Base-by-base conservation (phyloP, 805 yeast species). In the Metschnikowia matae region DNA sequence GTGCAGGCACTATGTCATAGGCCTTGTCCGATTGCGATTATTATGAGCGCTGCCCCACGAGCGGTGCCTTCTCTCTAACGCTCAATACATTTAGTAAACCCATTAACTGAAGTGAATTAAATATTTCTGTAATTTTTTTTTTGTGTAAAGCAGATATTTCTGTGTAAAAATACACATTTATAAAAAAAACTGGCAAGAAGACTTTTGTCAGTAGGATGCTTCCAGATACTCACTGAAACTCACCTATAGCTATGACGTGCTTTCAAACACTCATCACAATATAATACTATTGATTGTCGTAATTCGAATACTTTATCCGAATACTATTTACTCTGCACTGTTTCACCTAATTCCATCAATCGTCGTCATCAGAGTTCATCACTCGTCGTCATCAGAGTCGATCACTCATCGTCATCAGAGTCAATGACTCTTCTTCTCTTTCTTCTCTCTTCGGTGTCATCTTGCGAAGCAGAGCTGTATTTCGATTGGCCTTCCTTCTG, bases 401-500 rank as follows among this genome's bases (percentile, higher is more conserved):
- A 4, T 69, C 52, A 53, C 46, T 79, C 83, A 8, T 79, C 85
- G 13, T 75, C 81, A 42, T 82, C 81, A 42, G 74, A 74, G 44
- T 74, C 73, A 48, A 75, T 71, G 54, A 79, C 75, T 56, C 79
- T 68, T 62, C 80, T 70, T 65, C 74, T 75, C 67, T 70, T 79
- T 41, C 75, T 63, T 3, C 59, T 41, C 50, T 56, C 60, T 44
- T 63, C 66, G 40, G 61, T 69, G 38, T 68, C 76, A 7, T 68
- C 73, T 6, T 62, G 49, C 21, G 57, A 66, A 11, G 64, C 66
- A 13, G 55, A 54, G 31, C 48, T 63, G 60, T 82, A 82, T 55
- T 74, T 74, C 14, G 75, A 67, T 13, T 80, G 82, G 2, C 87
- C 87, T 13, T 73, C 80, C 47, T 74, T 69, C 61, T 84, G 84